Evolutionary conservation across 345 rosid genomes (phyloP).

Genomic region (Citrus unshiu): DNA sequence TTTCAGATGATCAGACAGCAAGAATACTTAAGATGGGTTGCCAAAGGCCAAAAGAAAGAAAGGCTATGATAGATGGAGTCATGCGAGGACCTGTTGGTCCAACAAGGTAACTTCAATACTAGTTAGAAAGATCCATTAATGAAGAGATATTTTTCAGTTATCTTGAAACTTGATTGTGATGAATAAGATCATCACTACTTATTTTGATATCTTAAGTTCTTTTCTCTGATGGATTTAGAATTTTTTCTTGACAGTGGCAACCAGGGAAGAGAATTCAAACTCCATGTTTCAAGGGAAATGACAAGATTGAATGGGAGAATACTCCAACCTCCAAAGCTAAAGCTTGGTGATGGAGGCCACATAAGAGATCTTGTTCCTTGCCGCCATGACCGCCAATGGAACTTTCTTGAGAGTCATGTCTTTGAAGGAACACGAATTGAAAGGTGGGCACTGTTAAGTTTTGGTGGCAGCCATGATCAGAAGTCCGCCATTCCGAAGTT

Average conservation of each 20-base stretch:
- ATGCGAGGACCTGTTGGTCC: constrained; percentile 85
- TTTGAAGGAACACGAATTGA: constrained; percentile 67
- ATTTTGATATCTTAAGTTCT: neutral
- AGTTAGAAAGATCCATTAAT: neutral
- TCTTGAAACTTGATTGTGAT: neutral
- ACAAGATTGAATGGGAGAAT: constrained; percentile 78
- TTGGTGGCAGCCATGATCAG: constrained; percentile 80
- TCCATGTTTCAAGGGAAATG: constrained; percentile 78
- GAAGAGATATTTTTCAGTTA: neutral
- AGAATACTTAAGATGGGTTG: constrained; percentile 93
- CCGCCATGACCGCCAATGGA: constrained; percentile 79
- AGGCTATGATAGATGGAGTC: constrained; percentile 68
- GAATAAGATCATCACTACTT: neutral
- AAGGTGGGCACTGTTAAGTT: constrained; percentile 87
- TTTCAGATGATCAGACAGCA: constrained; percentile 92
- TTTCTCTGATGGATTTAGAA: constrained; percentile 1
- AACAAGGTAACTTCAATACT: constrained; percentile 54
- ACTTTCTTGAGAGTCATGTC: constrained; percentile 67
- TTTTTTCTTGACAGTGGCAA: constrained; percentile 52
- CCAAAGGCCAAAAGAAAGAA: constrained; percentile 83
- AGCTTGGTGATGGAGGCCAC: constrained; percentile 71
- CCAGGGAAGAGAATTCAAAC: constrained; percentile 68
- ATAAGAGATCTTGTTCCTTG: constrained; percentile 52
- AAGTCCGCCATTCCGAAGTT: constrained; percentile 70
- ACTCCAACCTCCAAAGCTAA: constrained; percentile 91